A percentile compares a stretch with the other conserved stretches of the same genome.
These are phyloP conservation scores for Licmophora abbreviata DNA, from an alignment of 108 stramenopile species.

Conservation along the genomic window DNA sequence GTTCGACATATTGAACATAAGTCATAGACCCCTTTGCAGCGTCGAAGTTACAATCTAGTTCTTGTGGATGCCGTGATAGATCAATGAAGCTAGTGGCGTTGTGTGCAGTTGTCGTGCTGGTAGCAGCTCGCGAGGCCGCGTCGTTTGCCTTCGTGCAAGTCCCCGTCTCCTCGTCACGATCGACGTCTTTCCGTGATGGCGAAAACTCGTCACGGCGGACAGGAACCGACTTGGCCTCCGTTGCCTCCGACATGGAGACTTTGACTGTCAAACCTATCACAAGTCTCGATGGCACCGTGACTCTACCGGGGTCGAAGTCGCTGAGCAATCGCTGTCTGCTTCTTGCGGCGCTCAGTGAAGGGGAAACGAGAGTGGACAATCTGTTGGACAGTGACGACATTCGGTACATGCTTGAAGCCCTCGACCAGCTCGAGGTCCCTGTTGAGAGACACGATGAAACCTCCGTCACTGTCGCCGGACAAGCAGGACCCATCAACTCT, in stretches of 20 bases:
- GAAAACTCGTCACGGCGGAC: too few relatives aligned
- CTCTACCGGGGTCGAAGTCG: constrained; percentile 91
- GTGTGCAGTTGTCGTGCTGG: neutral
- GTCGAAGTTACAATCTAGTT: too few relatives aligned
- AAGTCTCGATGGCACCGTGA: constrained; percentile 79
- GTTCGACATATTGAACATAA: too few relatives aligned
- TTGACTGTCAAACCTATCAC: constrained; percentile 72
- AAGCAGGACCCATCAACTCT: constrained; percentile 78
- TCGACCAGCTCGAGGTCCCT: constrained; percentile 76
- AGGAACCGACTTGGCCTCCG: too few relatives aligned
- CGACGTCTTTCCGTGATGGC: too few relatives aligned
- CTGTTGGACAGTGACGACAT: constrained; percentile 94
- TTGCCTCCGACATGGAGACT: constrained; percentile 28
- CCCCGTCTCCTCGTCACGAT: too few relatives aligned
- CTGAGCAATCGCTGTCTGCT: constrained; percentile 87
- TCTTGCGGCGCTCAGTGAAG: constrained; percentile 64
- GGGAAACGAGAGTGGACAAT: constrained; percentile 74
- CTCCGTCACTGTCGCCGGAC: constrained; percentile 65
- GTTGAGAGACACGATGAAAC: constrained; percentile 47
- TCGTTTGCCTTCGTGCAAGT: neutral
- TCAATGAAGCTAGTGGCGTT: neutral
- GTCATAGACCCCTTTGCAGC: too few relatives aligned
- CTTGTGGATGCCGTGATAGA: too few relatives aligned
- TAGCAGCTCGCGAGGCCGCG: neutral
- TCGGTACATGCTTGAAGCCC: constrained; percentile 91